Conservation (phyloP, 306 rosid genomes). For the Luffa acutangula region DNA sequence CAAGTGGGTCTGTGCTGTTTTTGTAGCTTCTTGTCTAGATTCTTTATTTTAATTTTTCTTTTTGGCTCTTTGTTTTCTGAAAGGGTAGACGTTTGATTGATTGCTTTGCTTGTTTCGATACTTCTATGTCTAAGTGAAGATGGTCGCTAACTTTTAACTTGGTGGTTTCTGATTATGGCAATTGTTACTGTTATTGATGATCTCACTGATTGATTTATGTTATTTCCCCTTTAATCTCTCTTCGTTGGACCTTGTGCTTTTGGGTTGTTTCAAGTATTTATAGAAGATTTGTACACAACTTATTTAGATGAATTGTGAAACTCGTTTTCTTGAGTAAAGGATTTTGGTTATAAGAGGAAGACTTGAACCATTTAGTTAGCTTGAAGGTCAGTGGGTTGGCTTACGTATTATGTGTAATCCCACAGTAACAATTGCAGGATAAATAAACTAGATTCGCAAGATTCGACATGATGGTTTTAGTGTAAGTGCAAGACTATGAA, state of each 20-base stretch:
- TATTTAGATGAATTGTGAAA: background rate
- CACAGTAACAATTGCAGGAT: background rate
- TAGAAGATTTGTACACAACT: background rate
- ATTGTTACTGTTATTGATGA: background rate
- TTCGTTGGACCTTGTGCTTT: background rate
- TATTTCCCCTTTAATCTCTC: background rate
- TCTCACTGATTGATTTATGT: background rate
- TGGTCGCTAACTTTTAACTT: background rate
- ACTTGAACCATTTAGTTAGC: background rate
- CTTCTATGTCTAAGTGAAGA: background rate
- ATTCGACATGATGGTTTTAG: background rate
- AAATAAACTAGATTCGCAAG: background rate
- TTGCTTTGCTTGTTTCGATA: background rate
- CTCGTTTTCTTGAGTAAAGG: background rate
- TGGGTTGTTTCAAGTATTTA: background rate
- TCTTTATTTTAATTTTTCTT: background rate
- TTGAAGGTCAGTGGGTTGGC: background rate
- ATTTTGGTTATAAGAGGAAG: background rate
- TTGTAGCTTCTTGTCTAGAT: background rate
- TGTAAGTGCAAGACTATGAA: background rate
- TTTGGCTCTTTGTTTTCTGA: background rate
- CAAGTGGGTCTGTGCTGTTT: background rate
- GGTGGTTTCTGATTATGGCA: background rate
- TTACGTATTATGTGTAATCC: background rate
- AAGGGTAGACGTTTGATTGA: background rate